Base-by-base conservation (phyloP, 352 stramenopile genomes). In the Pythium brachiatum region DNA sequence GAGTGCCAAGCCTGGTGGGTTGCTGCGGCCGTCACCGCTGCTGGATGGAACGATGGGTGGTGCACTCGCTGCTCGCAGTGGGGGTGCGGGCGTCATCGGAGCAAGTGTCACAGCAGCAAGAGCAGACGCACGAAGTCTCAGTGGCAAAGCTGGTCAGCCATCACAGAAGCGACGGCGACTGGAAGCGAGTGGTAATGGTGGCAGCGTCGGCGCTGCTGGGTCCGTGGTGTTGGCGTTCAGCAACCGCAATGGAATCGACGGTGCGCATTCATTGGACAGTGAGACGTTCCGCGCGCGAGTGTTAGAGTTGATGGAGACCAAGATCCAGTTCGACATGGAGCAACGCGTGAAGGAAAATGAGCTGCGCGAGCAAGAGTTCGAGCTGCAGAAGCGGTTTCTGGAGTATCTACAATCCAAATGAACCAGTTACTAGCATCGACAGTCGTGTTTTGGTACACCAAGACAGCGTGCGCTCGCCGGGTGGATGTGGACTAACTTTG, bases 241-340 rank as follows among this genome's bases (percentile, higher is more conserved):
- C 16, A 74, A 76, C 25, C 60, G 79, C 21, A 23, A 52, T 23
- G 38, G 38, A 6, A 44, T 44, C 38, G 38, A 44, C 18, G 20
- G 16, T 23, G 38, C 38, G 2, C 16, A 44, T 21, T 44, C 32
- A 56, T 26, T 68, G 13, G 74, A 76, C 44, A 77, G 72, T 34
- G 74, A 87, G 1, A 70, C 56, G 44, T 92, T 92, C 53, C 81
- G 83, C 26, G 64, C 73, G 21, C 75, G 80, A 8, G 70, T 94
- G 31, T 63, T 94, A 46, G 72, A 81, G 52, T 69, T 94, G 8
- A 86, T 94, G 44, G 81, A 94, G 63, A 83, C 71, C 53, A 94
- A 94, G 60, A 81, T 92, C 36, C 76, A 88, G 53, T 90, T 94
- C 60, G 85, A 94, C 60, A 90, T 89, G 76, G 78, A 90, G 41